phyloP scores from a whole-genome alignment of 73 alveolate species.

The Tetrahymena elliotti region DNA sequence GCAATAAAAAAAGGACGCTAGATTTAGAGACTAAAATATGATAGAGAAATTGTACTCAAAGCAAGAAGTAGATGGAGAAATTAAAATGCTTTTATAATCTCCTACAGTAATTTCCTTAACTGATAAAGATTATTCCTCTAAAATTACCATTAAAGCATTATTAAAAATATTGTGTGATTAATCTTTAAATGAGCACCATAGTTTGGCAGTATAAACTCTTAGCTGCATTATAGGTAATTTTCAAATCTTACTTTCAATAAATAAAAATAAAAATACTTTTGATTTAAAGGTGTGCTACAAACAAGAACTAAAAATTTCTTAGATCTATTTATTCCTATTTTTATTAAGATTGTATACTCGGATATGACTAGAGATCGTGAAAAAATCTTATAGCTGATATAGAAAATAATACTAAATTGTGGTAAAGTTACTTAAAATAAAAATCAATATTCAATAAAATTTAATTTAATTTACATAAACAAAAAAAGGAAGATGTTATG shows the following conservation, averaged over 20 bases:
- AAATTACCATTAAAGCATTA: slow-evolving; percentile 16
- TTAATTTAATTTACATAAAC: neutral
- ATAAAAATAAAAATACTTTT: too few species aligned
- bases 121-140: slow-evolving; percentile 27
- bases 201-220: slow-evolving; percentile 24
- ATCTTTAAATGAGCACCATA: slow-evolving; percentile 24
- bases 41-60: slow-evolving; percentile 5
- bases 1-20: neutral
- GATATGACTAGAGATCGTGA: slow-evolving; percentile 37
- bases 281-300: slow-evolving; percentile 1
- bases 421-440: slow-evolving; percentile 1
- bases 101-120: slow-evolving; percentile 25
- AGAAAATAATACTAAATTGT: slow-evolving; percentile 24
- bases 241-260: too few species aligned
- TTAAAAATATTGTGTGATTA: slow-evolving; percentile 28
- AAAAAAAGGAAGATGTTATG: neutral
- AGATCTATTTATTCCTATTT: slow-evolving; percentile 22
- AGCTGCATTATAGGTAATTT: slow-evolving; percentile 32
- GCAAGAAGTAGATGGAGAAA: slow-evolving; percentile 16
- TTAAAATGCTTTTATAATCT: slow-evolving; percentile 14
- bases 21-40: neutral
- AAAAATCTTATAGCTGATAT: neutral
- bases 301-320: slow-evolving; percentile 25
- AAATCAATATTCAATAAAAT: neutral
- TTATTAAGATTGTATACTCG: slow-evolving; percentile 6